These are phyloP conservation scores for Quercus glauca DNA, from an alignment of 306 rosid species.

Conservation along the genomic window DNA sequence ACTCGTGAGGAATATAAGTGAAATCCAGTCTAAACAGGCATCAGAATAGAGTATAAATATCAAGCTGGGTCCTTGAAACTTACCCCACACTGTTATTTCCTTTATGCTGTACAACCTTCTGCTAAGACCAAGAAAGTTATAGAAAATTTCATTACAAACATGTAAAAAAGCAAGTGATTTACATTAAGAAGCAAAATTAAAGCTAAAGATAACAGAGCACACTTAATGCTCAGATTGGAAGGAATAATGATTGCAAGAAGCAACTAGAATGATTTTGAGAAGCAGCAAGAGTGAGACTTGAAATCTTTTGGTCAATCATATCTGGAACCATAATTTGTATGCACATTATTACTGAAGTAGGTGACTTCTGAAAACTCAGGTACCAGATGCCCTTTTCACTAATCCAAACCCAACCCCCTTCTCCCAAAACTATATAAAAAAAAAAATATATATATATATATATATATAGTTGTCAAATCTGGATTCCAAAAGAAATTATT, in stretches of 20 bases:
- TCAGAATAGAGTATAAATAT: constrained; percentile 46
- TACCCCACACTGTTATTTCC: constrained; percentile 42
- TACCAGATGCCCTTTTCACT: not conserved
- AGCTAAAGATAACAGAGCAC: not conserved
- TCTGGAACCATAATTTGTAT: not conserved
- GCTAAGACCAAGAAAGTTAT: constrained; percentile 15
- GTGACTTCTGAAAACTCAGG: not conserved
- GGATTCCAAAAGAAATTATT: not conserved
- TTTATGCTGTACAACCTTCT: constrained; percentile 38
- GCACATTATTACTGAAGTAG: not conserved
- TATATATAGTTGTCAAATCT: not conserved
- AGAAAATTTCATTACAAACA: not conserved
- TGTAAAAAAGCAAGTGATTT: not conserved
- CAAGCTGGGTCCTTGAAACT: constrained; percentile 38
- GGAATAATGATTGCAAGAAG: not conserved
- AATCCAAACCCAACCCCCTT: not conserved
- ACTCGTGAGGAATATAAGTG: constrained; percentile 15
- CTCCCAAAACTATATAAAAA: not conserved
- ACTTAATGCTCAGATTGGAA: not conserved
- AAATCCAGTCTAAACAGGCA: constrained; percentile 21
- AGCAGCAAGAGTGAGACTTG: not conserved
- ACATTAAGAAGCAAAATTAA: not conserved
- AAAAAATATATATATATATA: not conserved
- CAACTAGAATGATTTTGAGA: too few species aligned
- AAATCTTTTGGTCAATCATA: not conserved